Percentiles rank a stretch among this genome's conserved stretches.
phyloP scores from a whole-genome alignment of 331 rosid species.

The Ulmus americana region DNA sequence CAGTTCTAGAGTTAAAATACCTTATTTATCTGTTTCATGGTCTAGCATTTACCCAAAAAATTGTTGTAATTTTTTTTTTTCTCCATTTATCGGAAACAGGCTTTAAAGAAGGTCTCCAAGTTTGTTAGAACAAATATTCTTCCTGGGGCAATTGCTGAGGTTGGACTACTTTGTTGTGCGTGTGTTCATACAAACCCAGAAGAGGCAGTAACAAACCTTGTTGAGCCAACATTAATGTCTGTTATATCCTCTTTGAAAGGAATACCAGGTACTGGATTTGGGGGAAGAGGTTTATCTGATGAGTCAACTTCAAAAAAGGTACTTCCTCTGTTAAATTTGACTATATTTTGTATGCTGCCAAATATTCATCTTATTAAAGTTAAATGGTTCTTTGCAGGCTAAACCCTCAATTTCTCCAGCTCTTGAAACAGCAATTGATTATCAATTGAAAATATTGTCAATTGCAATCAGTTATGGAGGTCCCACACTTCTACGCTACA shows the following conservation, averaged over 20 bases:
- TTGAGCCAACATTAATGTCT: slow-evolving; percentile 76
- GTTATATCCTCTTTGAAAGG: slow-evolving; percentile 75
- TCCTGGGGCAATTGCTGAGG: slow-evolving; percentile 97
- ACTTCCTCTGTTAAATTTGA: slow-evolving; percentile 22
- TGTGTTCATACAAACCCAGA: slow-evolving; percentile 89
- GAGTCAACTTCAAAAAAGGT: slow-evolving; percentile 61
- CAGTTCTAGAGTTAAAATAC: slow-evolving; percentile 18
- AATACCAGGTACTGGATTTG: slow-evolving; percentile 76
- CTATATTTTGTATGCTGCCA: slow-evolving; percentile 20
- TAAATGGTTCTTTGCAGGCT: slow-evolving; percentile 46
- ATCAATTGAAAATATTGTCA: slow-evolving; percentile 79
- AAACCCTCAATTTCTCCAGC: slow-evolving; percentile 84
- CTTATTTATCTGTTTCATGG: neutral
- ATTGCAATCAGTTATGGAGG: slow-evolving; percentile 87
- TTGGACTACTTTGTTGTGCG: slow-evolving; percentile 96
- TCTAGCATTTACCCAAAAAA: slow-evolving; percentile 12
- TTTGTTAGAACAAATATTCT: slow-evolving; percentile 95
- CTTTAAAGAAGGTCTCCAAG: slow-evolving; percentile 83
- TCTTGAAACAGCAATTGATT: slow-evolving; percentile 90
- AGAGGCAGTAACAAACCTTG: slow-evolving; percentile 72
- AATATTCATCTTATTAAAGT: slow-evolving; percentile 25
- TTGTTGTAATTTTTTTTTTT: slow-evolving; percentile 17
- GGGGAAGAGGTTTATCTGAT: slow-evolving; percentile 55
- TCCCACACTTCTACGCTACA: slow-evolving; percentile 57
- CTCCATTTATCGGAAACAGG: slow-evolving; percentile 40